phyloP scores from a whole-genome alignment of 179 eudicot species.

The Spinacia oleracea region DNA sequence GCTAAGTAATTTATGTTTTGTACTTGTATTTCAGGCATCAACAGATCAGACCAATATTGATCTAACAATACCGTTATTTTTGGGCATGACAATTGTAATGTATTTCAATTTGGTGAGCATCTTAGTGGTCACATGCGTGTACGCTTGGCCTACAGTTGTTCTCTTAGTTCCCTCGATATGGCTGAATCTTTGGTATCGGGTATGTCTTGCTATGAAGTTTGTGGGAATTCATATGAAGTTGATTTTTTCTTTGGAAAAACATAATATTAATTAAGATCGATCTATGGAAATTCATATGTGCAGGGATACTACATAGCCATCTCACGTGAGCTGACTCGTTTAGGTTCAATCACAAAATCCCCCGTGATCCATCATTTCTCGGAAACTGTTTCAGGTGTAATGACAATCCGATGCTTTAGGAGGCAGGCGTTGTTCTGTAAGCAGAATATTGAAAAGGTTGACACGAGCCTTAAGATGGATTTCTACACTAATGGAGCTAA shows the following conservation, averaged over 20 bases:
- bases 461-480: constrained; percentile 74
- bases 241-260: background rate
- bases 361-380: constrained; percentile 88
- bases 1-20: constrained; percentile 2
- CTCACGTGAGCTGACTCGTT: constrained; percentile 84
- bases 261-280: background rate
- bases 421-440: constrained; percentile 58
- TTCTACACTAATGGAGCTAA: constrained; percentile 79
- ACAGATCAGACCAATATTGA: constrained; percentile 78
- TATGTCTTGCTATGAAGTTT: constrained; percentile 29
- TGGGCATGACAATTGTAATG: constrained; percentile 57
- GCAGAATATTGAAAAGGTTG: constrained; percentile 59
- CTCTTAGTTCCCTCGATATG: constrained; percentile 70
- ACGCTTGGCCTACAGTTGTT: constrained; percentile 82
- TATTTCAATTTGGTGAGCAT: constrained; percentile 63
- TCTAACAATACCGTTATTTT: constrained; percentile 64
- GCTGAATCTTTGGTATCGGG: constrained; percentile 88
- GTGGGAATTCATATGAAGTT: too few species aligned
- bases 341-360: constrained; percentile 82
- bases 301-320: constrained; percentile 80
- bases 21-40: constrained; percentile 56
- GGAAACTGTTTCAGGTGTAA: constrained; percentile 80
- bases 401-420: constrained; percentile 76
- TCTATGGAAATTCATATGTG: constrained; percentile 15
- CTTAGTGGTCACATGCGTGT: constrained; percentile 68